Base-by-base conservation (phyloP, 139 green algal genomes). In the Ettlia oleoabundans region DNA sequence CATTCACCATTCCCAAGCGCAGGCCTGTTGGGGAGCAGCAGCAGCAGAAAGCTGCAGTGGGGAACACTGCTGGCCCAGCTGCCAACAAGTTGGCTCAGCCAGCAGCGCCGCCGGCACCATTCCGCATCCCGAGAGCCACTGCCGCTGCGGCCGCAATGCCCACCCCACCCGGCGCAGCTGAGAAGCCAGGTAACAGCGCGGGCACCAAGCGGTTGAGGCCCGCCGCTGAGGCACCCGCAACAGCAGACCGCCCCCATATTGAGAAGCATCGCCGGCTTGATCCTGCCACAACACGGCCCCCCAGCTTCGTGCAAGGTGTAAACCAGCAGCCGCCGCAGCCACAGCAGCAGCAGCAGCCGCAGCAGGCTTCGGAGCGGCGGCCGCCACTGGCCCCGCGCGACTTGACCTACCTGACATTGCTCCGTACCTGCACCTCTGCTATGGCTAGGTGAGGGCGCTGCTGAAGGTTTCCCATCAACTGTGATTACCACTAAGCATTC, bases 1-100 rank as follows among this genome's bases (percentile, higher is more conserved):
- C 47, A 10, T 80, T 80, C 73, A 68, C 19, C 33, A 80, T 80
- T 19, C 73, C 73, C 37, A 80, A 80, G 53, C 73, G 73, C 5
- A 5, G 13, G 35, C 15, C 26, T 21, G 37, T 5, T 32, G 18
- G 5, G 9, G 55, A 58, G 3, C 42, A 8, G 35, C 53, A 30
- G 53, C 41, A 35, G 32, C 47, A 51, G 72, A 30, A 13, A 47
- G 32, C 4, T 18, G 43, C 47, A 32, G 32, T n/a, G n/a, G n/a
- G n/a, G n/a, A n/a, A n/a, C n/a, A n/a, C n/a, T n/a, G n/a, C n/a
- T n/a, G n/a, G n/a, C n/a, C n/a, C n/a, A n/a, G n/a, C n/a, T n/a
- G n/a, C n/a, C n/a, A n/a, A n/a, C n/a, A n/a, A n/a, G n/a, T n/a
- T 43, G 30, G 70, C 28, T 21, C 37, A 78, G 43, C 18, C 33